Base-by-base conservation (phyloP, 495 filamentous ascomycete species). In the Podospora tetraspora region DNA sequence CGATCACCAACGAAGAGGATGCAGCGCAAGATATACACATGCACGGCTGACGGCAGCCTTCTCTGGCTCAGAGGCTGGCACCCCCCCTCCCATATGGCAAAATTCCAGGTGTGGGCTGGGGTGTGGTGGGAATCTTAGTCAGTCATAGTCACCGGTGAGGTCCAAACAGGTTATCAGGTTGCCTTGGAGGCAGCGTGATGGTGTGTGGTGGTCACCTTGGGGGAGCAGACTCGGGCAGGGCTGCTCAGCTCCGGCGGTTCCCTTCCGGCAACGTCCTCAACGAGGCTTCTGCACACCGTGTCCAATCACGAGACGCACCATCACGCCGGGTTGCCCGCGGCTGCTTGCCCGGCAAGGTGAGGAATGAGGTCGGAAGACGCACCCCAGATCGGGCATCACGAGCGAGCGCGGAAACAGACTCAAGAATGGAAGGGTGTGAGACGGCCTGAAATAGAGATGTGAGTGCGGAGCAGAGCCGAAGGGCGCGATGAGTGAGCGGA, bases 61-160 rank as follows among this genome's bases (percentile, higher is more conserved):
- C 43, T n/a, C 43, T 52, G 6, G 43, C 43, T 52, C 37, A 19
- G 32, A 58, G 63, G 52, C 63, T 65, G 63, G 37, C 66, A 59
- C 68, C 61, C 68, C 59, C 52, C 32, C 59, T 57, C 37, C 27
- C 30, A 52, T 52, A 52, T 52, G 43, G 57, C 60, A 30, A 61
- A 66, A 63, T 57, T 68, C 37, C 59, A 21, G 30, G 19, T 56
- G 27, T 30, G 65, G 67, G 62, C 62, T 66, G 62, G 66, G 52
- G 43, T 72, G 52, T 61, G 32, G 27, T 57, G n/a, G 63, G 32
- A 43, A 65, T 65, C 57, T 43, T 67, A 59, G 30, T 62, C 61
- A 69, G 70, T 19, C 29, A 61, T 64, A 70, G 71, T 74, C 73
- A 74, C 69, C 71, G 67, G 71, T 57, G 63, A 73, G 68, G 59